Evolutionary conservation across 1,284 basidiomycete species (phyloP), one percentile per base, ranked within the genome.

Genomic region (Schizopora paradoxa): DNA sequence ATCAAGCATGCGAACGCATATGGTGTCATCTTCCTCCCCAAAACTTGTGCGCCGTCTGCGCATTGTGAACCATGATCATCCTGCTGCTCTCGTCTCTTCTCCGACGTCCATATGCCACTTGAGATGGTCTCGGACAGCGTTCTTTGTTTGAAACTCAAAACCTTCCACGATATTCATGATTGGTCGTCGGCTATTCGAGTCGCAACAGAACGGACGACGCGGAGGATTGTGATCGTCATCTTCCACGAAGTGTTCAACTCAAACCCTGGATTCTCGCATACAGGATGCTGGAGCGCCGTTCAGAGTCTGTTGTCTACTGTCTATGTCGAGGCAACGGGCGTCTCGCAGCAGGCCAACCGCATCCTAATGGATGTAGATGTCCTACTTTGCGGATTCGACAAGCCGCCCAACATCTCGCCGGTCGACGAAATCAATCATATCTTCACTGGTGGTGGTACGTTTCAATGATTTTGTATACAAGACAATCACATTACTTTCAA

Each of bases 331-430:
- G 81, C 85, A 13, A 80, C 81, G 18, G 79, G 73, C 51, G 70
- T 77, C 31, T 80, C 83, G n/a, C 77, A 84, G 59, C 73, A 78
- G 34, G 61, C 73, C 57, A 73, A 75, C 61, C 79, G 77, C 47
- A 66, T 87, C 28, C 70, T 87, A 37, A 73, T 90, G 67, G 71
- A 82, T 43, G 66, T 89, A 41, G 77, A 84, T 54, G 80, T 88
- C 16, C 65, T 88, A 39, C 68, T 88, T 40, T 69, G 70, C 43
- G 73, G 68, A 14, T 58, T 69, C 43, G 66, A 74, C 49, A 65
- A 70, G 35, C 59, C 67, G 42, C 54, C 77, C 14, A 59, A 64
- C 0, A 63, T 61, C 2, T 51, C 63, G 22, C 49, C 75, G 6
- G 66, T 66, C 0, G 48, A 46, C 16, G 55, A 53, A 22, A 37